These are phyloP conservation scores for Limonium bicolor DNA, from an alignment of 148 eudicot genomes.

Conservation along the genomic window DNA sequence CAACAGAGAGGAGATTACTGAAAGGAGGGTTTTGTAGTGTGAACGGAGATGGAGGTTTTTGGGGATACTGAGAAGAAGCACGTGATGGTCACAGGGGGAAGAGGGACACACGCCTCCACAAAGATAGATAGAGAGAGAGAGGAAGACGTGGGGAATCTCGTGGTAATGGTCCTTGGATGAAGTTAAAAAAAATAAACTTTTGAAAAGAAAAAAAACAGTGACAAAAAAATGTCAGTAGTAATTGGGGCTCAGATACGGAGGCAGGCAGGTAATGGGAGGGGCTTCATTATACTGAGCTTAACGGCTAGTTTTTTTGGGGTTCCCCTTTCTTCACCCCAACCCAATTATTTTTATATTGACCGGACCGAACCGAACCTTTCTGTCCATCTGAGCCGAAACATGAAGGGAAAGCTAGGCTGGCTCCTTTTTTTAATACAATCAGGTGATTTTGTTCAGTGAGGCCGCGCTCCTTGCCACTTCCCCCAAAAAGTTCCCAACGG, in stretches of 20 bases:
- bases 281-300: slow-evolving; percentile 7
- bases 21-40: slow-evolving; percentile 14
- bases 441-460: neutral
- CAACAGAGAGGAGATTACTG: slow-evolving; percentile 1
- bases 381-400: no score
- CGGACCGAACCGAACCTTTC: no score
- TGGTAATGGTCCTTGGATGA: slow-evolving; percentile 10
- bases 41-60: neutral
- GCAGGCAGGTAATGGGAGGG: slow-evolving; percentile 19
- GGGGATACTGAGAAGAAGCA: slow-evolving; percentile 6
- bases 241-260: no score
- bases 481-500: neutral
- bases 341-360: no score
- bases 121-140: no score
- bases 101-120: no score
- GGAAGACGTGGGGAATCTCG: slow-evolving; percentile 10
- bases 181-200: no score
- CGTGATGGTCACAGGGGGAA: slow-evolving; percentile 19
- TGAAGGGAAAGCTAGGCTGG: neutral
- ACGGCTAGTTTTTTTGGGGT: slow-evolving; percentile 64
- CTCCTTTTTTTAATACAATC: neutral
- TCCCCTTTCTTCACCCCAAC: no score
- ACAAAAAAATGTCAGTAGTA: slow-evolving; percentile 30
- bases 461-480: slow-evolving; percentile 1
- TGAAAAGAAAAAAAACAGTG: slow-evolving; percentile 12